A percentile compares a stretch with the other conserved stretches of the same genome.
phyloP scores from a whole-genome alignment of 2,329 filamentous ascomycete genomes.

The Aureobasidium sp. region DNA sequence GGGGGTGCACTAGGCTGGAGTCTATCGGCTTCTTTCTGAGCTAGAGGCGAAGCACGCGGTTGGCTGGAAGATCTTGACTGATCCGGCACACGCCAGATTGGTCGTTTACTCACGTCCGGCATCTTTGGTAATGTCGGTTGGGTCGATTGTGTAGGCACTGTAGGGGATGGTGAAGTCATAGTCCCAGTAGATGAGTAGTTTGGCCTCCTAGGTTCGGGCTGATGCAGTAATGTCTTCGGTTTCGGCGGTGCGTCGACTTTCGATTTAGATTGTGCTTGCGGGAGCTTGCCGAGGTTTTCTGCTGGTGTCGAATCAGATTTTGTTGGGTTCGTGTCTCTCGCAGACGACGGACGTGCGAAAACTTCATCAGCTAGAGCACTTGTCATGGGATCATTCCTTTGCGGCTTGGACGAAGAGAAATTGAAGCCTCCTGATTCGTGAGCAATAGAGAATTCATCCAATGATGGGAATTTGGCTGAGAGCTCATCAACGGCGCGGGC shows the following conservation, averaged over 20 bases:
- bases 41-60: conserved; percentile 37
- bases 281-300: background rate
- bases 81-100: conserved; percentile 49
- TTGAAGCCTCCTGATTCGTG: conserved; percentile 85
- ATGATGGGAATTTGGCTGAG: conserved; percentile 75
- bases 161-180: conserved; percentile 60
- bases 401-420: conserved; percentile 42
- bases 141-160: conserved; percentile 35
- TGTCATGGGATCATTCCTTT: conserved; percentile 58
- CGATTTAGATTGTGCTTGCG: background rate
- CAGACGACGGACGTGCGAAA: conserved; percentile 46
- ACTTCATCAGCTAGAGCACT: conserved; percentile 78
- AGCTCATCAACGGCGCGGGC: conserved; percentile 65
- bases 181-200: conserved; percentile 66
- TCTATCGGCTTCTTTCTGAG: conserved; percentile 31
- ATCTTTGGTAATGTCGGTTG: conserved; percentile 36
- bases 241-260: background rate
- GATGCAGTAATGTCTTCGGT: conserved; percentile 32
- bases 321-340: background rate
- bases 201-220: conserved; percentile 42
- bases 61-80: conserved; percentile 45
- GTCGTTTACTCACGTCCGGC: conserved; percentile 36
- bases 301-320: background rate
- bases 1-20: conserved; percentile 31
- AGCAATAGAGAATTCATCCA: conserved; percentile 87